Conservation (phyloP, 345 rosid genomes). For the Orychophragmus violaceus region DNA sequence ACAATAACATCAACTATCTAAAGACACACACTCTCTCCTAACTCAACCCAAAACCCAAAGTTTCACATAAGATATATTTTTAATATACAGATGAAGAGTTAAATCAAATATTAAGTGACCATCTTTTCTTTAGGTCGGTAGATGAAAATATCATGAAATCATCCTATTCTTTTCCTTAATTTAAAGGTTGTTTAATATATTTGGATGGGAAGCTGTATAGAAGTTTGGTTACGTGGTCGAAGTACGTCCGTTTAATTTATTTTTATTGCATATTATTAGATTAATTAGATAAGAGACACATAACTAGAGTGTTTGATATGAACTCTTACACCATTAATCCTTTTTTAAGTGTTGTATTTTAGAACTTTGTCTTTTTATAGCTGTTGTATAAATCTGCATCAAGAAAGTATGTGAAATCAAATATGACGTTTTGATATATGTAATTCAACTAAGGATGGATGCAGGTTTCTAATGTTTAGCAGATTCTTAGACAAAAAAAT, state of each 20-base stretch:
- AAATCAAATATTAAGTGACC: background rate
- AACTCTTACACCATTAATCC: background rate
- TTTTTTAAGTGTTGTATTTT: background rate
- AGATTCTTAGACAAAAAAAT: background rate
- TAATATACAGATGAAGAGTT: background rate
- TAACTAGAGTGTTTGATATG: background rate
- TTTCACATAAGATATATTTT: no score
- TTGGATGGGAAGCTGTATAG: background rate
- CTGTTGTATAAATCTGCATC: background rate
- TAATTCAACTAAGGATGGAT: background rate
- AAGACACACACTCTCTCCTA: no score
- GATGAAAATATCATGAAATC: no score
- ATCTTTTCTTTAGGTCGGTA: no score
- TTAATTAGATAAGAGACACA: background rate
- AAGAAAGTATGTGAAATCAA: background rate
- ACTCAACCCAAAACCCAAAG: no score
- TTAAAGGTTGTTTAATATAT: no score
- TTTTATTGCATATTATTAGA: background rate
- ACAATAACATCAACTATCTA: no score
- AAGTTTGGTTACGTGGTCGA: conserved; percentile 12
- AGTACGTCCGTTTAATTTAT: background rate
- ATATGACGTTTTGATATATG: background rate
- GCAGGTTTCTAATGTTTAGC: background rate
- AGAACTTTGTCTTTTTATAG: background rate
- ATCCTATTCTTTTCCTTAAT: no score